Base-by-base conservation (phyloP, 768 basidiomycete species). In the Boletus rubescentipes region DNA sequence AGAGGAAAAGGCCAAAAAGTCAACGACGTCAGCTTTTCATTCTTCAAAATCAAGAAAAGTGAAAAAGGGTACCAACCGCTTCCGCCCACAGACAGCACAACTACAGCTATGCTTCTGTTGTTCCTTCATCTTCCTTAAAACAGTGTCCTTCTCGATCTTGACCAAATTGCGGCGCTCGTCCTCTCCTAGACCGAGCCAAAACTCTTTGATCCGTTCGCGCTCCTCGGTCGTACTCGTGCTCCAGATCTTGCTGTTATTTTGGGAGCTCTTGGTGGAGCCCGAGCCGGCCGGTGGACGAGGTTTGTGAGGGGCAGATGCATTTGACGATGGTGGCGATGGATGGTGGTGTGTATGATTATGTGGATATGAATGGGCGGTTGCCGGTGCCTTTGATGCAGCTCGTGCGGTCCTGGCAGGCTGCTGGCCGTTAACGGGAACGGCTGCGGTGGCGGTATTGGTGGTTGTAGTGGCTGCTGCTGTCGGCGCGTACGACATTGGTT, bases 81-180 rank as follows among this genome's bases (percentile, higher is more conserved):
- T 99, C 70, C 96, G 78, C 51, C 95, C 93, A 77, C 96, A 96
- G 32, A 98, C 91, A 36, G 95, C 93, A 77, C 96, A 96, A 57
- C 86, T 86, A 69, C 97, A 99, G 56, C 86, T 88, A 69, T 98
- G 93, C 67, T 91, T 89, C 82, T 98, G 94, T 77, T 98, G 92
- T 73, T 99, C 97, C 79, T 98, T 98, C 94, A 99, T 99, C 84
- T 98, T 98, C 74, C 84, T 84, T 54, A 98, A 76, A 30, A 98
- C 96, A 23, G 93, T 93, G 70, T 98, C 95, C 76, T 98, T 98
- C 80, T 99, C 97, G 66, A 98, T 85, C 79, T 91, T 91, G 75
- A 99, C 93, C 55, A 99, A 82, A 73, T 85, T 89, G 58, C 91
- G 76, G 30, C 97, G 83, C 71, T 98, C 94, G 53, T 88, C 84